phyloP scores from a whole-genome alignment of 73 alveolate species.

The Paramecium sexaurelia region DNA sequence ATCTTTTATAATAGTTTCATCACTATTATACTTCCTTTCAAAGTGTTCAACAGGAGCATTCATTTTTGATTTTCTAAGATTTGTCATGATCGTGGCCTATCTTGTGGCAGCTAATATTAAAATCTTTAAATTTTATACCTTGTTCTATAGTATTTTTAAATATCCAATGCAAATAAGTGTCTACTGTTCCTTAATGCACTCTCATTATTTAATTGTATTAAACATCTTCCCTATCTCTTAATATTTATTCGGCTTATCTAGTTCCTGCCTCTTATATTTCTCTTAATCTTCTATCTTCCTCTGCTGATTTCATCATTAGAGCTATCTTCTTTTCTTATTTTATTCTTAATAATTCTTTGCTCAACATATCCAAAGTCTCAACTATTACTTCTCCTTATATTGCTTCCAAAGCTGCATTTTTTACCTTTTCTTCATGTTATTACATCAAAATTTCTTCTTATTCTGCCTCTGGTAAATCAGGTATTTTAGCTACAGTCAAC shows the following conservation, averaged over 20 bases:
- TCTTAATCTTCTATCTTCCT: constrained; percentile 97
- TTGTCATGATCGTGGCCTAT: constrained; percentile 94
- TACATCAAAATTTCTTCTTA: constrained; percentile 91
- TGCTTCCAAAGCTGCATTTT: constrained; percentile 98
- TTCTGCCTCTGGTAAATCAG: constrained; percentile 88
- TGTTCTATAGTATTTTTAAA: constrained; percentile 90
- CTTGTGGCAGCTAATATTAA: constrained; percentile 72
- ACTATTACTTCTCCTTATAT: constrained; percentile 94
- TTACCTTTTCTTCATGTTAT: constrained; percentile 93
- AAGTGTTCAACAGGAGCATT: constrained; percentile 90
- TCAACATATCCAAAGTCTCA: constrained; percentile 91
- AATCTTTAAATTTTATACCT: not conserved
- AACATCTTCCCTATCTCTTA: constrained; percentile 97
- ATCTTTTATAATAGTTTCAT: constrained; percentile 92
- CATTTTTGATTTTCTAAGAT: constrained; percentile 89
- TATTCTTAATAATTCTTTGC: constrained; percentile 95
- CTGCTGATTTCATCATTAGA: constrained; percentile 96
- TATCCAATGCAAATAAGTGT: constrained; percentile 93
- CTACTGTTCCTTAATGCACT: constrained; percentile 97
- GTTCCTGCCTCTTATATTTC: constrained; percentile 99
- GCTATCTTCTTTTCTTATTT: constrained; percentile 96
- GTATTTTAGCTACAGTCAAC: constrained; percentile 95
- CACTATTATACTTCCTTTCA: constrained; percentile 94
- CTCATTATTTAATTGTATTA: constrained; percentile 92
- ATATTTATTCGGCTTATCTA: constrained; percentile 96